A percentile compares a stretch with the other conserved stretches of the same genome.
Conservation (phyloP, 2,329 filamentous ascomycete species). For the Cyclaneusma minus region DNA sequence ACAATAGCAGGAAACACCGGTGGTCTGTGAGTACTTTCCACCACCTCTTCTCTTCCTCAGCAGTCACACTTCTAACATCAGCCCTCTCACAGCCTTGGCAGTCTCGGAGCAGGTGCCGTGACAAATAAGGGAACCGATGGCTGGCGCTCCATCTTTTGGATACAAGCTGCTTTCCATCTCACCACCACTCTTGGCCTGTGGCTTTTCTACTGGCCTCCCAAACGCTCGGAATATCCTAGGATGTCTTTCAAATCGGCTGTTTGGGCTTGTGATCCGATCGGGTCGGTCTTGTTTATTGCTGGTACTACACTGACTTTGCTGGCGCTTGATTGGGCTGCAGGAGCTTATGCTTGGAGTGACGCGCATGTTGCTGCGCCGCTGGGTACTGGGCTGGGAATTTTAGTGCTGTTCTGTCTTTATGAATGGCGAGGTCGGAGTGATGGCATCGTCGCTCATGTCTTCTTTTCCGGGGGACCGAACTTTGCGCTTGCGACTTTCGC, state of each 20-base stretch:
- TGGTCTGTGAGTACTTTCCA: slow-evolving; percentile 26
- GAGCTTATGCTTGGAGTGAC: no score
- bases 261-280: slow-evolving; percentile 32
- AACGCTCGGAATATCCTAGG: slow-evolving; percentile 19
- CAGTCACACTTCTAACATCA: neutral
- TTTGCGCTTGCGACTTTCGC: slow-evolving; percentile 38
- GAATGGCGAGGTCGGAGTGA: slow-evolving; percentile 39
- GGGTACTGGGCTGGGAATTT: no score
- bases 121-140: slow-evolving; percentile 29
- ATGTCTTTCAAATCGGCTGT: slow-evolving; percentile 23
- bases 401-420: no score
- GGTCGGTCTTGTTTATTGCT: slow-evolving; percentile 26
- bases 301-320: slow-evolving; percentile 28
- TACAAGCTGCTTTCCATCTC: slow-evolving; percentile 37
- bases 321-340: slow-evolving; percentile 29
- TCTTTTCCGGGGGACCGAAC: slow-evolving; percentile 36
- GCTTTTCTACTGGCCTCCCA: slow-evolving; percentile 28
- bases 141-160: slow-evolving; percentile 43
- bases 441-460: slow-evolving; percentile 38
- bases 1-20: slow-evolving; percentile 34
- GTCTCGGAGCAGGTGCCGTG: slow-evolving; percentile 33
- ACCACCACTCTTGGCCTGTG: slow-evolving; percentile 30
- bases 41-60: slow-evolving; percentile 2
- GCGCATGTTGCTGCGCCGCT: no score
- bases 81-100: slow-evolving; percentile 28